A percentile compares a stretch with the other conserved stretches of the same genome.
Evolutionary conservation across 192 early-diverging fungal genomes (phyloP).

Genomic region (Coemansia guatemalensis): DNA sequence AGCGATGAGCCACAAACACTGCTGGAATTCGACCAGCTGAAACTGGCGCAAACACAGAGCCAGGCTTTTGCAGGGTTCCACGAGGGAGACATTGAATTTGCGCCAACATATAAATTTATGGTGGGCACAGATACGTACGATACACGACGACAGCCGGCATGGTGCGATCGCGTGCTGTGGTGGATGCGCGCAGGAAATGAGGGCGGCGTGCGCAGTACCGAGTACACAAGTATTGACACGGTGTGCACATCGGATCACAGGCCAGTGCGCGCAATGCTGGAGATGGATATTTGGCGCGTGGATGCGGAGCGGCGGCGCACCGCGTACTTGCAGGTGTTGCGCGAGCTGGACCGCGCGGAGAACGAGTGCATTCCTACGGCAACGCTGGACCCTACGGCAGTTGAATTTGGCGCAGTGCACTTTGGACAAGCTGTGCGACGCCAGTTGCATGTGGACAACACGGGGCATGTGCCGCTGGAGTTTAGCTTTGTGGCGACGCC

Average conservation of each 20-base stretch:
- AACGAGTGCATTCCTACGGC: slow-evolving; percentile 79
- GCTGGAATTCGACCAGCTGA: slow-evolving; percentile 82
- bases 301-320: slow-evolving; percentile 57
- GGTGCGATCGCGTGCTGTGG: slow-evolving; percentile 95
- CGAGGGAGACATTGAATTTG: slow-evolving; percentile 75
- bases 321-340: slow-evolving; percentile 61
- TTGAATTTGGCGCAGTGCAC: slow-evolving; percentile 73
- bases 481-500: slow-evolving; percentile 75
- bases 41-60: slow-evolving; percentile 59
- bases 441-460: slow-evolving; percentile 67
- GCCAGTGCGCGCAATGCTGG: slow-evolving; percentile 76
- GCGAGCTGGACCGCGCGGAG: slow-evolving; percentile 75
- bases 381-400: slow-evolving; percentile 54
- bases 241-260: slow-evolving; percentile 74
- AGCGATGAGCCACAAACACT: slow-evolving; percentile 62
- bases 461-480: slow-evolving; percentile 69
- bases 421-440: slow-evolving; percentile 55
- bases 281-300: slow-evolving; percentile 65
- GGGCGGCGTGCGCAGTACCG: slow-evolving; percentile 23
- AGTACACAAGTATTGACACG: slow-evolving; percentile 17
- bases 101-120: slow-evolving; percentile 93
- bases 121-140: slow-evolving; percentile 81
- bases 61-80: slow-evolving; percentile 84
- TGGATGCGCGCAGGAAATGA: slow-evolving; percentile 59
- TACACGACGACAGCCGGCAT: slow-evolving; percentile 82